Percentiles rank a stretch among this genome's conserved stretches.
Conservation (phyloP, 2,329 filamentous ascomycete genomes). For the Exophiala mesophila region DNA sequence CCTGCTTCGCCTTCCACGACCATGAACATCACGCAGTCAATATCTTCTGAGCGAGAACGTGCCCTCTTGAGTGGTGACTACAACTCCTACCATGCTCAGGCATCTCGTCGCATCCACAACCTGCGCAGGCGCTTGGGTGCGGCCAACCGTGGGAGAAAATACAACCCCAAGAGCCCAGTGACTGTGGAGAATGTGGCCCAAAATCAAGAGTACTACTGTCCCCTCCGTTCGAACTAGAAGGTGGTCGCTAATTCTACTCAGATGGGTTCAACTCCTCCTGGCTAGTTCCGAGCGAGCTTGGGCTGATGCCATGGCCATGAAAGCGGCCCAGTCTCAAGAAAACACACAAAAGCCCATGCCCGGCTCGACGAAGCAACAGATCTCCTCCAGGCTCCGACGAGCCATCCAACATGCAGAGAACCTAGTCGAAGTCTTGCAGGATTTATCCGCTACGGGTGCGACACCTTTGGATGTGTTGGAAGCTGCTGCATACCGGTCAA, state of each 20-base stretch:
- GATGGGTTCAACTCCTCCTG: constrained; percentile 72
- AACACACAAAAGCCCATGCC: constrained; percentile 67
- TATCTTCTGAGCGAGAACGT: constrained; percentile 73
- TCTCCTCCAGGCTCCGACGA: constrained; percentile 81
- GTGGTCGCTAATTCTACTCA: constrained; percentile 35
- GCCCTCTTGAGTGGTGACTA: constrained; percentile 87
- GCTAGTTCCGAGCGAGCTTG: constrained; percentile 86
- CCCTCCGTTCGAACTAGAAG: constrained; percentile 1
- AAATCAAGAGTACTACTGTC: constrained; percentile 62
- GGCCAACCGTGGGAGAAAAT: constrained; percentile 83
- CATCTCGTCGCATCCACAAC: constrained; percentile 75
- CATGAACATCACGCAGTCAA: constrained; percentile 88
- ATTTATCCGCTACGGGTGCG: constrained; percentile 60
- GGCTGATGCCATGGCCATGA: constrained; percentile 95
- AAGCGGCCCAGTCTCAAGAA: constrained; percentile 72
- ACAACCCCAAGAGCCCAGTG: constrained; percentile 63
- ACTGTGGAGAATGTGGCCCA: constrained; percentile 69
- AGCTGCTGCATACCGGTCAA: constrained; percentile 74
- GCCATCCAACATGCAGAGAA: constrained; percentile 65
- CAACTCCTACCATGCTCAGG: constrained; percentile 72
- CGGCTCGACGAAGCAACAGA: constrained; percentile 76
- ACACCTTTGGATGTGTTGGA: constrained; percentile 70
- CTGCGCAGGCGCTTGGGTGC: constrained; percentile 80
- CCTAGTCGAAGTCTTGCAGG: constrained; percentile 62
- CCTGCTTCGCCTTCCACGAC: not conserved